Evolutionary conservation across 2,329 filamentous ascomycete genomes (phyloP).

Genomic region (Graphilbum fragrans): DNA sequence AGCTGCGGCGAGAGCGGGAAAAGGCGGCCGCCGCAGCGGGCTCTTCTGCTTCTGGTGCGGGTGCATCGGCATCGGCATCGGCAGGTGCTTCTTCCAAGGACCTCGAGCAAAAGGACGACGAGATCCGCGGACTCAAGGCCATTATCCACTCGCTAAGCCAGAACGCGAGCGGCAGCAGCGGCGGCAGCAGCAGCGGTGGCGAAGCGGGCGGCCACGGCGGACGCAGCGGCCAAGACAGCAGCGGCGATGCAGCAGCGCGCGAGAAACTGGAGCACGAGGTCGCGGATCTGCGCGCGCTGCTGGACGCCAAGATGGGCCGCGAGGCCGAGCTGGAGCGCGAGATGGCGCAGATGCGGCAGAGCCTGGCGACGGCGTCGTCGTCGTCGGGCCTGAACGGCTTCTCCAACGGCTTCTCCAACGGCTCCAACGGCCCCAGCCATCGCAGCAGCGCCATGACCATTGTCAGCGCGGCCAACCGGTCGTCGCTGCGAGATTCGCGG

Average conservation of each 20-base stretch:
- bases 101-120: constrained; percentile 87
- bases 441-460: constrained; percentile 39
- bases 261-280: constrained; percentile 73
- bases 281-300: constrained; percentile 58
- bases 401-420: constrained; percentile 14
- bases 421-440: constrained; percentile 21
- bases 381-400: background rate
- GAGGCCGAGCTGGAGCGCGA: constrained; percentile 84
- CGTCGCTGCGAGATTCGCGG: constrained; percentile 53
- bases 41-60: background rate
- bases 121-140: constrained; percentile 91
- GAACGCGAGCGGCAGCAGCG: constrained; percentile 42
- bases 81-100: constrained; percentile 50
- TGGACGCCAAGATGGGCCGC: constrained; percentile 59
- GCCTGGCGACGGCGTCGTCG: constrained; percentile 8
- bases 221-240: constrained; percentile 1
- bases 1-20: constrained; percentile 78
- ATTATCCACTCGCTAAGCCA: constrained; percentile 94
- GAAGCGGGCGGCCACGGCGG: constrained; percentile 13
- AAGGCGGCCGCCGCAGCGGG: constrained; percentile 47
- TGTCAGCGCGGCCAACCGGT: constrained; percentile 28
- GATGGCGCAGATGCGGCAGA: constrained; percentile 50
- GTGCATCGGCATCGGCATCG: background rate
- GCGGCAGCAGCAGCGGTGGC: constrained; percentile 16
- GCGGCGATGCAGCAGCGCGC: constrained; percentile 43